phyloP scores from a whole-genome alignment of 257 asterid genomes.

The Cruciata laevipes region DNA sequence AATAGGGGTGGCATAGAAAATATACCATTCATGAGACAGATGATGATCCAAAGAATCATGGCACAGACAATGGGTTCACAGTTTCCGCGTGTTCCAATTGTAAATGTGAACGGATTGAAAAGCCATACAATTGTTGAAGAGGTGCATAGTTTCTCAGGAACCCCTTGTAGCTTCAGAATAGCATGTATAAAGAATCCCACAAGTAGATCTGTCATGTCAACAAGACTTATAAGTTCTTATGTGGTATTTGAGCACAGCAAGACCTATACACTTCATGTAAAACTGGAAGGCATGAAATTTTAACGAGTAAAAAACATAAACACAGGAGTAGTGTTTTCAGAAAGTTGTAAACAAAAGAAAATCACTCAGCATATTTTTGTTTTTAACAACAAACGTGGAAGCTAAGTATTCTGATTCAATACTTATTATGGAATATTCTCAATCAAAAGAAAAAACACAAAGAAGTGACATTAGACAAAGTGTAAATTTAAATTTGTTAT shows the following conservation, averaged over 20 bases:
- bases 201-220: slow-evolving; percentile 61
- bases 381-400: background rate
- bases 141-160: slow-evolving; percentile 57
- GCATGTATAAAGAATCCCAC: slow-evolving; percentile 69
- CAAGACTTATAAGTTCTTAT: slow-evolving; percentile 10
- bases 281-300: background rate
- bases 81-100: slow-evolving; percentile 97
- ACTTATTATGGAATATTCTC: background rate
- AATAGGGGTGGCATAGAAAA: slow-evolving; percentile 13
- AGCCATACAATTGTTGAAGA: slow-evolving; percentile 77
- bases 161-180: slow-evolving; percentile 71
- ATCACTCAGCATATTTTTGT: background rate
- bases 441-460: background rate
- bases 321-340: background rate
- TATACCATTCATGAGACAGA: slow-evolving; percentile 75
- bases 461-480: background rate
- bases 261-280: background rate
- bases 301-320: no score
- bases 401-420: background rate
- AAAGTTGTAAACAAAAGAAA: background rate
- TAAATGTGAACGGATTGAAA: slow-evolving; percentile 93
- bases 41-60: slow-evolving; percentile 74
- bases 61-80: slow-evolving; percentile 88
- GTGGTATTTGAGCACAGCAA: slow-evolving; percentile 2
- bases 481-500: background rate